phyloP scores from a whole-genome alignment of 768 basidiomycete species.

The Trametes meyenii region DNA sequence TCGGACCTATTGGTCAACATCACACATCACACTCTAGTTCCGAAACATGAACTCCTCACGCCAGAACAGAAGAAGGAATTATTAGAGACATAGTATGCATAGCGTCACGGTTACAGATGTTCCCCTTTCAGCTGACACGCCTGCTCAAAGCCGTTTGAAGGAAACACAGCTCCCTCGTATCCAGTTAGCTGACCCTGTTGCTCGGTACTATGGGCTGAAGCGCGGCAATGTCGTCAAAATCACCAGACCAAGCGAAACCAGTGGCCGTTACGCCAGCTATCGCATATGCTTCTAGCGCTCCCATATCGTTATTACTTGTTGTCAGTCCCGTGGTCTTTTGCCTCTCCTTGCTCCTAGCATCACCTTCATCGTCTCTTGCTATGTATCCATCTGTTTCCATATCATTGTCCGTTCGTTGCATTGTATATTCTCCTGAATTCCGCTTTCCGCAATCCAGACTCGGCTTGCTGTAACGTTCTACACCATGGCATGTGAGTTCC shows the following conservation, averaged over 20 bases:
- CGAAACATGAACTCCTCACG: slow-evolving; percentile 85
- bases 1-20: slow-evolving; percentile 97
- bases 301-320: slow-evolving; percentile 9
- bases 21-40: slow-evolving; percentile 93
- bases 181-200: slow-evolving; percentile 95
- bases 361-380: slow-evolving; percentile 4
- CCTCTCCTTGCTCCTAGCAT: background rate
- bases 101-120: slow-evolving; percentile 2
- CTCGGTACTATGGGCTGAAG: slow-evolving; percentile 94
- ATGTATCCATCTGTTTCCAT: slow-evolving; percentile 15
- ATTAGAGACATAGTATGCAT: slow-evolving; percentile 88
- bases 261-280: slow-evolving; percentile 91
- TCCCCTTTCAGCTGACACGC: slow-evolving; percentile 6
- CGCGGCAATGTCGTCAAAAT: slow-evolving; percentile 99
- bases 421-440: slow-evolving; percentile 10
- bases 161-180: slow-evolving; percentile 98
- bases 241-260: slow-evolving; percentile 94
- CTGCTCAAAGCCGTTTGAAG: slow-evolving; percentile 79
- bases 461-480: background rate
- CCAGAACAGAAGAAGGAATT: slow-evolving; percentile 85
- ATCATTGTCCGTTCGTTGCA: slow-evolving; percentile 10
- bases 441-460: background rate
- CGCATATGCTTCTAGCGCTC: slow-evolving; percentile 77
- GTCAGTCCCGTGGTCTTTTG: background rate
- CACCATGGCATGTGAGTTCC: background rate